Base-by-base conservation (phyloP, 106 monocot species). In the Phalaenopsis equestris region DNA sequence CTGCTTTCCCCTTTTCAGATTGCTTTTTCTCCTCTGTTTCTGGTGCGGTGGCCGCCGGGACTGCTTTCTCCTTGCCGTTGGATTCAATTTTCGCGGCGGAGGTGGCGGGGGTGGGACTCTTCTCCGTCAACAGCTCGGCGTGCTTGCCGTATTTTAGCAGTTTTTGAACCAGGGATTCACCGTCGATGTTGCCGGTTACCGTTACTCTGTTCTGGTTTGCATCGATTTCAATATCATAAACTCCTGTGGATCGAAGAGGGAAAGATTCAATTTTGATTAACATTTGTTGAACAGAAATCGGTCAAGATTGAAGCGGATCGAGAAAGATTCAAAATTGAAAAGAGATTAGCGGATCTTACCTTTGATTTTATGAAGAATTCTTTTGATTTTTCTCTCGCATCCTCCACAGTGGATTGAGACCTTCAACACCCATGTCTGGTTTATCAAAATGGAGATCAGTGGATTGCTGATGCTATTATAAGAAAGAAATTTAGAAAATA, bases 361-460 rank as follows among this genome's bases (percentile, higher is more conserved):
- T 91, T 87, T 88, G 89, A 39, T 91, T 91, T 56, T 88, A 1
- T 79, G 10, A 11, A 83, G 78, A 55, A 83, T 57, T 46, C 49
- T 83, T 19, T 41, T 56, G 56, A 83, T 78, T 79, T 83, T 83
- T 79, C 74, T 83, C 79, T 79, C 72, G 83, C 83, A 83, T 56
- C 78, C 83, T 83, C 74, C 81, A 68, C 89, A 92, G 81, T 95
- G 89, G 77, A 90, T 93, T 30, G 89, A 88, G 42, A 91, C 88
- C 83, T 84, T 89, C 45, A 94, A 52, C n/a, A 82, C 83, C 81
- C 82, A 88, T 18, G 61, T 88, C 94, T 94, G 83, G 19, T 1
- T 10, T 41, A 41, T 0, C 12, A 70, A 18, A 43, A 75, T 8
- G 9, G 7, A 8, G 74, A 74, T 74, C 17, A 55, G 47, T 17